Conservation (phyloP, 2,329 filamentous ascomycete genomes). For the Colletotrichum endophyticum region DNA sequence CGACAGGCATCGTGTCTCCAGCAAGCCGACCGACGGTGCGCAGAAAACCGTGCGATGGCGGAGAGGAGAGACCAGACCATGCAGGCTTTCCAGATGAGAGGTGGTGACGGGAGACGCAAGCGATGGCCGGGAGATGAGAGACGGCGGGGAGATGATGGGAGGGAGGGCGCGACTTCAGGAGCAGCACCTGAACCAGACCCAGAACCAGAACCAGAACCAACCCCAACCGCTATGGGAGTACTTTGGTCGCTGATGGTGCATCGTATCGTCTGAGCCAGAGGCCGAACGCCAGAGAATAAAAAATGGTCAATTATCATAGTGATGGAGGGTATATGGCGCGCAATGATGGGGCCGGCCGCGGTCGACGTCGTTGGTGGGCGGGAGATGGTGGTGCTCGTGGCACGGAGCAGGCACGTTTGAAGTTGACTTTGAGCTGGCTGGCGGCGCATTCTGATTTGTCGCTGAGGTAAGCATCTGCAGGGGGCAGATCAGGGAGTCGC, state of each 20-base stretch:
- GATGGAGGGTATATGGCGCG: constrained; percentile 21
- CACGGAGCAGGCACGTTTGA: constrained; percentile 41
- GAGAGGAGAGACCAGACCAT: not conserved
- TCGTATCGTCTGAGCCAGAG: not conserved
- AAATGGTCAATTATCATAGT: constrained; percentile 1
- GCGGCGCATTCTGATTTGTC: constrained; percentile 29
- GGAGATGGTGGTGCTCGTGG: constrained; percentile 25
- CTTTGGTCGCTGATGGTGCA: not conserved
- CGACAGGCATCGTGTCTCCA: constrained; percentile 3
- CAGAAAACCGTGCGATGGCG: constrained; percentile 1
- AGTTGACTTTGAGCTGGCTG: constrained; percentile 40
- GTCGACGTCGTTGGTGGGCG: constrained; percentile 15
- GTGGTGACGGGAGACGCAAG: not conserved
- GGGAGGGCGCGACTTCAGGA: not conserved
- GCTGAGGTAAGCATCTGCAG: constrained; percentile 28
- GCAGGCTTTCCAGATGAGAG: not conserved
- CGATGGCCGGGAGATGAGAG: not conserved
- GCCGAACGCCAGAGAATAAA: not conserved
- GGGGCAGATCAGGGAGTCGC: constrained; percentile 1
- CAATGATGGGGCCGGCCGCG: not conserved
- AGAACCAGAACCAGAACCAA: not conserved
- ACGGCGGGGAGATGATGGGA: not conserved
- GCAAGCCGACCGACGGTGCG: not conserved
- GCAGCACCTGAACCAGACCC: not conserved
- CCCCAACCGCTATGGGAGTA: not conserved